Evolutionary conservation across 176 grass and related monocot genomes (phyloP).

Genomic region (Coix lacrymajobi): DNA sequence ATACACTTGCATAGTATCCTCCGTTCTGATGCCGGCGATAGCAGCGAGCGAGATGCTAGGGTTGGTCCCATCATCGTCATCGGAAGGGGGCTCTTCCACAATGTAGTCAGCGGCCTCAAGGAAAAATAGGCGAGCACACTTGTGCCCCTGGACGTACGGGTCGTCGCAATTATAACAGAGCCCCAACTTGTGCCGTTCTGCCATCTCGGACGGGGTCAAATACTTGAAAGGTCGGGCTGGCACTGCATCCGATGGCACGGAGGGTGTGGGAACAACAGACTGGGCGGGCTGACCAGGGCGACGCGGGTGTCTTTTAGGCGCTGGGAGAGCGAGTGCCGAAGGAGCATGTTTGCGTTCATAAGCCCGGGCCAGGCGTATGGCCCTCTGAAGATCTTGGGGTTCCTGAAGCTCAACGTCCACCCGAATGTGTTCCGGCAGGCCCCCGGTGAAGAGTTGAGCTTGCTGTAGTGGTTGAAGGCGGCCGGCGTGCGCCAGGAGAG

Average conservation of each 20-base stretch:
- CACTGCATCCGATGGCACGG: no score
- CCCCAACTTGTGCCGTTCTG: no score
- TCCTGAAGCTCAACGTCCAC: background rate
- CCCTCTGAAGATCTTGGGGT: rapidly evolving
- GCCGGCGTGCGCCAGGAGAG: background rate
- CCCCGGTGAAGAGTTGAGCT: background rate
- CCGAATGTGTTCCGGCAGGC: background rate
- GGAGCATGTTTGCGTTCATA: background rate
- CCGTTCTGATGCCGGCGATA: background rate
- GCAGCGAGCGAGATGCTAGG: no score
- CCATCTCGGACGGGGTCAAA: no score
- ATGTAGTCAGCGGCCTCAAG: no score
- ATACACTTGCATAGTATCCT: background rate
- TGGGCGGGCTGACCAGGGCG: no score
- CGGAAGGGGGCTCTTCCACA: background rate
- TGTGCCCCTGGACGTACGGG: no score
- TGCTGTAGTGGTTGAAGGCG: background rate
- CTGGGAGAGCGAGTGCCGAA: background rate
- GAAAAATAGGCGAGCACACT: no score
- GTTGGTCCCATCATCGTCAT: background rate
- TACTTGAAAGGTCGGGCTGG: no score
- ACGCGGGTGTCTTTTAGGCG: no score
- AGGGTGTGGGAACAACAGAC: no score
- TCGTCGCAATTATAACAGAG: no score
- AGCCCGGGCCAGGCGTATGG: rapidly evolving